These are phyloP conservation scores for Aspergillus cristatus DNA, from an alignment of 495 filamentous ascomycete species.

Conservation along the genomic window DNA sequence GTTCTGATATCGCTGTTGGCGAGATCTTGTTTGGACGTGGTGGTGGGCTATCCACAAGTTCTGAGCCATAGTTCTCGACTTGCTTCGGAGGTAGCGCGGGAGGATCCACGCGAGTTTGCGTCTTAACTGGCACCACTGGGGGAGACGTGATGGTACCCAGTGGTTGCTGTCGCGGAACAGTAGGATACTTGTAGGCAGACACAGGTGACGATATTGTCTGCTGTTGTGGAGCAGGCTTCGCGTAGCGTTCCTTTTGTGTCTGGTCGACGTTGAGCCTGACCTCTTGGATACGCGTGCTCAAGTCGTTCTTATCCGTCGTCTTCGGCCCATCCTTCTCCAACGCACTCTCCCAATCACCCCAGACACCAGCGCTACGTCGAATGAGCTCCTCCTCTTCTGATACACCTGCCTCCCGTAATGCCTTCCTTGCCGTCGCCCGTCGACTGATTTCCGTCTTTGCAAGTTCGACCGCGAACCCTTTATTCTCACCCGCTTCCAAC, in stretches of 20 bases:
- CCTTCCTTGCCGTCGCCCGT: conserved; percentile 49
- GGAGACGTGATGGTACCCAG: conserved; percentile 15
- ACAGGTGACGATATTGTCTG: conserved; percentile 4
- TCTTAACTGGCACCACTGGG: conserved; percentile 11
- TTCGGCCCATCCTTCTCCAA: conserved; percentile 20
- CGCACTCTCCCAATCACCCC: conserved; percentile 50
- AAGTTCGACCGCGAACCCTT: conserved; percentile 67
- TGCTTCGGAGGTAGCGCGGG: conserved; percentile 46
- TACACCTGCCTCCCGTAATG: conserved; percentile 45
- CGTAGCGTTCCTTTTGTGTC: conserved; percentile 6
- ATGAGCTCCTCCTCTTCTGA: conserved; percentile 45
- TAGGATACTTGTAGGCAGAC: conserved; percentile 43
- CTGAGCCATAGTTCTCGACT: conserved; percentile 10
- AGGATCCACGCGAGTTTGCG: conserved; percentile 24
- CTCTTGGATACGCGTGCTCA: conserved; percentile 41
- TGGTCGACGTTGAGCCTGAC: conserved; percentile 29
- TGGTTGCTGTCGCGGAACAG: conserved; percentile 37
- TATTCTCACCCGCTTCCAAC: conserved; percentile 61
- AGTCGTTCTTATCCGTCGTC: conserved; percentile 17
- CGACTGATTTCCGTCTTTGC: conserved; percentile 66
- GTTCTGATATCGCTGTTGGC: conserved; percentile 1
- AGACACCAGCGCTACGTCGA: conserved; percentile 52
- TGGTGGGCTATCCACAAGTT: conserved; percentile 18
- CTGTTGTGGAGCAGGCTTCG: conserved; percentile 9
- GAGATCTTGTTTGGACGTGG: conserved; percentile 26